Base-by-base conservation (phyloP, 176 grass and related monocot species). In the Rhipidocladum racemiflorum region DNA sequence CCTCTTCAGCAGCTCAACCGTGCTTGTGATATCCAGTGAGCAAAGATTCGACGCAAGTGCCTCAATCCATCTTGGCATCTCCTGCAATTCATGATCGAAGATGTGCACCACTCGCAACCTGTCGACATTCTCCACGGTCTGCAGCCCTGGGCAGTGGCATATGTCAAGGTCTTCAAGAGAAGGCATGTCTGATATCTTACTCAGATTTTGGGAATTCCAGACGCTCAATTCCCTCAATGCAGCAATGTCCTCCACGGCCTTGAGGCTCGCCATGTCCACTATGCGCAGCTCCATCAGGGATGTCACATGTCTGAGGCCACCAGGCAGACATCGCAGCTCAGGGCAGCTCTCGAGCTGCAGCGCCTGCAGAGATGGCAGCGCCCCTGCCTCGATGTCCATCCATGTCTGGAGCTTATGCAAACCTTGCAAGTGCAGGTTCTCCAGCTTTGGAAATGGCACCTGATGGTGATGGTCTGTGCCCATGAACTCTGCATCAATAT, bases 301-400 rank as follows among this genome's bases (percentile, higher is more conserved):
- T 56, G 85, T 82, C 4, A 77, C 79, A 38, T 88, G 74, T 42
- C 43, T 68, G 25, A 97, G 83, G 44, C 94, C 82, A 74, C 68
- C 49, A 50, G 94, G 89, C 16, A 97, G 87, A 42, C 61, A 68
- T 39, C 16, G 81, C 65, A 97, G 65, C 71, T 90, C 43, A 27
- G 87, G 82, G 30, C 94, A 97, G 57, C 85, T 94, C 75, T 91
- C 87, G 25, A 97, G 72, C 81, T 97, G 91, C 74, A 97, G 65
- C 44, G 46, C 78, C 86, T 85, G 85, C 62, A 97, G 66, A 81
- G 57, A 88, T 50, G 91, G 91, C 44, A 97, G 69, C 4, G 61
- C 43, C 28, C 75, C 78, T 62, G 63, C 80, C 50, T 91, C 75
- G 1, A 91, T 79, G 20, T 84, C 79, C 14, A 76, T 76, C 94